These are phyloP conservation scores for Ramalina intermedia DNA, from an alignment of 495 filamentous ascomycete genomes.

Conservation along the genomic window DNA sequence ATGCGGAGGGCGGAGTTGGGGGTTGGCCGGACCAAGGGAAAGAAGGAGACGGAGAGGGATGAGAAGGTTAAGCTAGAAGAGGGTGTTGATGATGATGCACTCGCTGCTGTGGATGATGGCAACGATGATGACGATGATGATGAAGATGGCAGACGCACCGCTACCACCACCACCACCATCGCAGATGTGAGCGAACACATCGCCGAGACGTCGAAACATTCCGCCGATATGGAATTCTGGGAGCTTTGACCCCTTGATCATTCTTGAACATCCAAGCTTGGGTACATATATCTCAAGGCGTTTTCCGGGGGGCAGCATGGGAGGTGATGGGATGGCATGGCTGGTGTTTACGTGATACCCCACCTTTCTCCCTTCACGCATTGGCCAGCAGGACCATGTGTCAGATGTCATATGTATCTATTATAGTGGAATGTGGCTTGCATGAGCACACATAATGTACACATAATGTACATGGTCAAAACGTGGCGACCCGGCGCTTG, in stretches of 20 bases:
- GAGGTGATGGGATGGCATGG: too few species aligned
- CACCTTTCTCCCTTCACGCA: too few species aligned
- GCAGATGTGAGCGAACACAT: background rate
- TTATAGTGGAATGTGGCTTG: too few species aligned
- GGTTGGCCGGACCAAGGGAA: background rate
- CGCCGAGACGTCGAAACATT: too few species aligned
- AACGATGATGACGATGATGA: background rate
- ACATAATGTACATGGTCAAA: too few species aligned
- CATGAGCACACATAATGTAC: too few species aligned
- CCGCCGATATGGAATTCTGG: background rate
- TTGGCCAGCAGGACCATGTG: too few species aligned
- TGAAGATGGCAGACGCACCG: background rate
- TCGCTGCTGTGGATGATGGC: background rate
- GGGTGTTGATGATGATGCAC: background rate
- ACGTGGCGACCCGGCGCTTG: too few species aligned
- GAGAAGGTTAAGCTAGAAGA: background rate
- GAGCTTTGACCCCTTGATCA: constrained; percentile 2
- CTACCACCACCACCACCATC: too few species aligned
- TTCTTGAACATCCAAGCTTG: background rate
- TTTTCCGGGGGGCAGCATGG: too few species aligned
- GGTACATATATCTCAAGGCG: background rate
- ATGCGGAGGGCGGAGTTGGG: constrained; percentile 30
- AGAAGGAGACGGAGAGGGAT: background rate
- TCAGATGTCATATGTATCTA: too few species aligned
- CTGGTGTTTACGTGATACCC: too few species aligned